phyloP scores from a whole-genome alignment of 106 monocot genomes.

The Vanilla planifolia region DNA sequence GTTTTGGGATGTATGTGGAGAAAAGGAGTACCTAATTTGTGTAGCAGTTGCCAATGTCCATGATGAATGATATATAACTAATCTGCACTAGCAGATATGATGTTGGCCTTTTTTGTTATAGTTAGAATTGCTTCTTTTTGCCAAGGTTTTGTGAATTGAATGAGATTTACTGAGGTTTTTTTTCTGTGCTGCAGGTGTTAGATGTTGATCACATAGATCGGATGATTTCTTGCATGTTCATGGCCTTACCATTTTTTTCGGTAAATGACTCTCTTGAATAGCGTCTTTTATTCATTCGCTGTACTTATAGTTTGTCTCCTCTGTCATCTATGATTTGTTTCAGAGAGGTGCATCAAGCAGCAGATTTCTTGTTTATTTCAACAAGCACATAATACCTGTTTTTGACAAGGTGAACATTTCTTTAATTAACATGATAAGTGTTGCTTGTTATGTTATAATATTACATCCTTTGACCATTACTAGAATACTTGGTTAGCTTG shows the following conservation, averaged over 20 bases:
- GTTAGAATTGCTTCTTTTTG: no score
- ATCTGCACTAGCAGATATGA: no score
- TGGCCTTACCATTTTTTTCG: constrained; percentile 94
- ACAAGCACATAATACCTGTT: constrained; percentile 87
- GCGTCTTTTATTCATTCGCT: background rate
- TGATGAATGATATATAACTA: no score
- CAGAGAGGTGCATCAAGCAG: constrained; percentile 92
- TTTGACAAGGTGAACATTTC: constrained; percentile 79
- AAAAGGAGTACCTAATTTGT: no score
- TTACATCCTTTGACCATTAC: no score
- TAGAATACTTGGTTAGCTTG: no score
- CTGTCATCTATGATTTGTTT: background rate
- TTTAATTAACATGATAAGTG: no score
- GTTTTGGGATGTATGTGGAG: no score
- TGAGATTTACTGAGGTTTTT: background rate
- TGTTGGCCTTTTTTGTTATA: no score
- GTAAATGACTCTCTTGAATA: constrained; percentile 24
- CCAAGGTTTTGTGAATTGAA: background rate
- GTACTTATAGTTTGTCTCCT: background rate
- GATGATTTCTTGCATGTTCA: constrained; percentile 83
- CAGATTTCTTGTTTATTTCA: constrained; percentile 85
- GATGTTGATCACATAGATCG: constrained; percentile 96
- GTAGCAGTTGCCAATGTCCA: no score
- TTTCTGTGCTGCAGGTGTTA: constrained; percentile 50
- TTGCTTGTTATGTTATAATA: no score